phyloP scores from a whole-genome alignment of 495 filamentous ascomycete genomes.

The Aspergillus saccharolyticus region DNA sequence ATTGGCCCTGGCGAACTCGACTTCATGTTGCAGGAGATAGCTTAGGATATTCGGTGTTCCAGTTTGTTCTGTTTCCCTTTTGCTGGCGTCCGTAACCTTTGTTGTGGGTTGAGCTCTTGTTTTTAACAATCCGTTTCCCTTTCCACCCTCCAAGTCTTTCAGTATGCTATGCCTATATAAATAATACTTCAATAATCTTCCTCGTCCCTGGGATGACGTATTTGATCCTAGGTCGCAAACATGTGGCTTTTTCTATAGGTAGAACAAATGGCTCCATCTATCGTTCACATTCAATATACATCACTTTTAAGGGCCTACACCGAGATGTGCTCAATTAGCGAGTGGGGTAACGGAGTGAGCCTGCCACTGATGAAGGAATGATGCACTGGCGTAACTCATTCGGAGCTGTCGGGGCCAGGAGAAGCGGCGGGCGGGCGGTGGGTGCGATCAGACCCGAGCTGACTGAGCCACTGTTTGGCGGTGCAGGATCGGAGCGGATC shows the following conservation, averaged over 20 bases:
- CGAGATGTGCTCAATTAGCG: not conserved
- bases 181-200: conserved; percentile 33
- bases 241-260: not conserved
- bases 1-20: conserved; percentile 37
- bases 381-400: too few relatives aligned
- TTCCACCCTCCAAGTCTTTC: conserved; percentile 19
- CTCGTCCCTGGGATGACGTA: not conserved
- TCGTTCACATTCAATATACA: not conserved
- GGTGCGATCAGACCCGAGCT: conserved; percentile 17
- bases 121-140: conserved; percentile 21
- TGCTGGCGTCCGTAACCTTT: conserved; percentile 38
- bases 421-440: conserved; percentile 9
- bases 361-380: too few relatives aligned
- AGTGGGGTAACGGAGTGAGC: too few relatives aligned
- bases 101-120: conserved; percentile 29
- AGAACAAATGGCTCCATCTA: not conserved
- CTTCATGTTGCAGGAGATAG: conserved; percentile 27
- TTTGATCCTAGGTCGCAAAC: not conserved
- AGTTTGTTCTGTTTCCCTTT: conserved; percentile 23
- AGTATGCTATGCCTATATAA: conserved; percentile 44
- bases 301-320: not conserved
- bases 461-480: conserved; percentile 29
- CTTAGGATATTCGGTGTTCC: conserved; percentile 20
- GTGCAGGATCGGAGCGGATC: conserved; percentile 43
- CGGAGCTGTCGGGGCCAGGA: not conserved